A percentile compares a stretch with the other conserved stretches of the same genome.
Conservation (phyloP, 2,329 filamentous ascomycete species). For the Botryotinia convoluta region DNA sequence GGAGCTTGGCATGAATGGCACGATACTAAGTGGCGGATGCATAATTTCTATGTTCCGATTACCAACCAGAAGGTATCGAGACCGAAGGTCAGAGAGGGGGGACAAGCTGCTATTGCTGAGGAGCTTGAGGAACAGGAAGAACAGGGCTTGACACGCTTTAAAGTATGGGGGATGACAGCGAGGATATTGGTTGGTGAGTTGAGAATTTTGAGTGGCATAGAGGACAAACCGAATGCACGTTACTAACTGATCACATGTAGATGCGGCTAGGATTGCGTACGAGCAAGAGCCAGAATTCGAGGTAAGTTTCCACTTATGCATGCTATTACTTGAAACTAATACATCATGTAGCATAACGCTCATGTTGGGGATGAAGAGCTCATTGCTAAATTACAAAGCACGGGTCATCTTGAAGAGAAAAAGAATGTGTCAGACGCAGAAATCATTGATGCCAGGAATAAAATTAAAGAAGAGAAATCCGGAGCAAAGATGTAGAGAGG, state of each 20-base stretch:
- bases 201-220: background rate
- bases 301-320: slow-evolving; percentile 44
- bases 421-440: slow-evolving; percentile 51
- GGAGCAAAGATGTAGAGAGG: slow-evolving; percentile 21
- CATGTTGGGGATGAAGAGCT: slow-evolving; percentile 57
- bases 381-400: slow-evolving; percentile 54
- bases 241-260: slow-evolving; percentile 39
- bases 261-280: slow-evolving; percentile 83
- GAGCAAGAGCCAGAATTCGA: slow-evolving; percentile 81
- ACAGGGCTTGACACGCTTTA: slow-evolving; percentile 57
- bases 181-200: slow-evolving; percentile 65
- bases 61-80: slow-evolving; percentile 66
- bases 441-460: slow-evolving; percentile 40
- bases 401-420: slow-evolving; percentile 53
- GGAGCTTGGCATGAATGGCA: slow-evolving; percentile 81
- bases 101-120: slow-evolving; percentile 46
- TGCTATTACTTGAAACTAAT: slow-evolving; percentile 14
- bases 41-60: slow-evolving; percentile 89
- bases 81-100: slow-evolving; percentile 45
- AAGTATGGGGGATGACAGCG: slow-evolving; percentile 94
- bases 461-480: slow-evolving; percentile 10
- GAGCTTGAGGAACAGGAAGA: slow-evolving; percentile 49
- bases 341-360: slow-evolving; percentile 32
- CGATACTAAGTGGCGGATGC: slow-evolving; percentile 74
- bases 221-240: background rate